phyloP scores from a whole-genome alignment of 768 basidiomycete species.

The Leccinum longicurvipes region DNA sequence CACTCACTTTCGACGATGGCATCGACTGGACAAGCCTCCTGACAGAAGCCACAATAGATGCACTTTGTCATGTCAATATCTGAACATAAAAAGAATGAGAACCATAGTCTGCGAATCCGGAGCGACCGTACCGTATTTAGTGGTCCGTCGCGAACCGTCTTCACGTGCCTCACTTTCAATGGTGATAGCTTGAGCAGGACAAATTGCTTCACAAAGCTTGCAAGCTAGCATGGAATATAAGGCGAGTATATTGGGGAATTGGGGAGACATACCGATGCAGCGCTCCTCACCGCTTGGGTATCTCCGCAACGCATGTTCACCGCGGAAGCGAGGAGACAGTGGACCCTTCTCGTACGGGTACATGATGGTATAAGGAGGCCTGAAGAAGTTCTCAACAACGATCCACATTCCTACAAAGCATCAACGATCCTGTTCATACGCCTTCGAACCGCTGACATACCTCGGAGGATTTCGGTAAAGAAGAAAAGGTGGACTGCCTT shows the following conservation, averaged over 20 bases:
- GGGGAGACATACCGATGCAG: slow-evolving; percentile 78
- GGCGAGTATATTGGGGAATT: neutral
- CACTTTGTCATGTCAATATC: slow-evolving; percentile 99
- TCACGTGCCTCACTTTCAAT: slow-evolving; percentile 96
- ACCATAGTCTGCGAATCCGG: neutral
- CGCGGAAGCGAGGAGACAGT: slow-evolving; percentile 94
- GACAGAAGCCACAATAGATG: slow-evolving; percentile 99
- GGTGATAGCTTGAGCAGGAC: slow-evolving; percentile 98
- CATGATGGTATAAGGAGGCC: slow-evolving; percentile 97
- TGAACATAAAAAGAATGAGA: slow-evolving; percentile 27
- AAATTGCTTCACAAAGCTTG: slow-evolving; percentile 98
- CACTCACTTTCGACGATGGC: slow-evolving; percentile 96
- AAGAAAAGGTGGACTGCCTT: slow-evolving; percentile 97
- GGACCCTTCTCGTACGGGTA: slow-evolving; percentile 99
- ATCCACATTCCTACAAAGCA: slow-evolving; percentile 87
- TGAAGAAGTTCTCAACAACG: slow-evolving; percentile 86
- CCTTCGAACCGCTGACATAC: slow-evolving; percentile 42
- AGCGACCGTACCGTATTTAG: slow-evolving; percentile 78
- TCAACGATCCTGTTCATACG: slow-evolving; percentile 7
- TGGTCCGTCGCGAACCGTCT: slow-evolving; percentile 95
- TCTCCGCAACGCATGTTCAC: slow-evolving; percentile 93
- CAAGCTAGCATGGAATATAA: slow-evolving; percentile 59
- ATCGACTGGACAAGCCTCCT: slow-evolving; percentile 99
- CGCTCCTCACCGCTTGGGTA: slow-evolving; percentile 98
- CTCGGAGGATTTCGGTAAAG: slow-evolving; percentile 97